Base-by-base conservation (phyloP, 2,329 filamentous ascomycete genomes). In the Pseudogymnoascus sp. region DNA sequence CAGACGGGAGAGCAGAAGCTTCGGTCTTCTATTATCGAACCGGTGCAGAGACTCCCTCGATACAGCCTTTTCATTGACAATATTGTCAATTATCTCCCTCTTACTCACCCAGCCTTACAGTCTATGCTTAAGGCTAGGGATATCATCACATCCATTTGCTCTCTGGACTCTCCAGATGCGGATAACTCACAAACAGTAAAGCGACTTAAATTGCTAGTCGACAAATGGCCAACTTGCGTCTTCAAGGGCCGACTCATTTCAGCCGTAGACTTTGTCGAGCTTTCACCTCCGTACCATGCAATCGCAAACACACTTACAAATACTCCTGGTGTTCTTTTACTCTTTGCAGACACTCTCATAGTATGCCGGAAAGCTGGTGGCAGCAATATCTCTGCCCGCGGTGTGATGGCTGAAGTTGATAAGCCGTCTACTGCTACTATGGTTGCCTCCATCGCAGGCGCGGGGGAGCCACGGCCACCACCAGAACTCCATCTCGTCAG, bases 41-140 rank as follows among this genome's bases (percentile, higher is more conserved):
- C 95, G 2, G 93, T 99, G 0, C 95, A 99, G 75, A 85, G 95
- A 62, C 82, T 99, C 62, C 95, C 95, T 25, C 88, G 95, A 25
- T 99, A 99, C 77, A 97, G 92, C 72, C 81, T 99, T 37, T 89
- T 98, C 73, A 98, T 99, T 70, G 95, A 99, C 77, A 93, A 96
- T 72, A 97, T 99, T 72, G 85, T 95, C 60, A 87, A 88, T 68
- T 92, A 90, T 66, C 83, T 98, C 16, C 93, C 93, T 4, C 85
- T 93, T 61, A 87, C 90, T 7, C 93, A 98, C 73, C 90, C 92
- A 2, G 93, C 93, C 0, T 81, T 96, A 62, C 88, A 90, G 69
- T 82, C 84, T 2, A 88, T 99, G 77, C 83, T 97, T 45, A 93
- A 92, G 73, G 93, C 95, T 0, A 85, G 93, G 68, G 95, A 98